Evolutionary conservation across 2,329 filamentous ascomycete genomes (phyloP).

Genomic region (Trichophyton rubrum): DNA sequence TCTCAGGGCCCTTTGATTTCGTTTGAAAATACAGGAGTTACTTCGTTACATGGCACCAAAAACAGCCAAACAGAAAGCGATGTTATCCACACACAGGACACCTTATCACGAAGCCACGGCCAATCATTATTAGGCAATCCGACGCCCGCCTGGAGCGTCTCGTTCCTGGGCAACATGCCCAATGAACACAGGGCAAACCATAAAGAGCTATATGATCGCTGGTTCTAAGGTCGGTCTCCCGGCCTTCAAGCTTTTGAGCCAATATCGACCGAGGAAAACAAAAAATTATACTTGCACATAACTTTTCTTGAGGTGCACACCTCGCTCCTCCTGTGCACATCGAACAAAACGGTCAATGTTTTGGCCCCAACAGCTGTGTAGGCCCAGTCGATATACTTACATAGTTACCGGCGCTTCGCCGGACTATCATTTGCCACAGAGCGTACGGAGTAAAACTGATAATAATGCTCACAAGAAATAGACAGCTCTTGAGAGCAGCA

Average conservation of each 20-base stretch:
- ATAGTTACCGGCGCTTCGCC: neutral
- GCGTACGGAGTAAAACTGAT: no score
- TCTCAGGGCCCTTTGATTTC: slow-evolving; percentile 2
- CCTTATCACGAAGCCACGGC: neutral
- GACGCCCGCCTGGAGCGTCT: neutral
- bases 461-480: neutral
- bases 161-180: neutral
- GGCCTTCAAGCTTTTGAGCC: neutral
- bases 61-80: slow-evolving; percentile 1
- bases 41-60: neutral
- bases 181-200: neutral
- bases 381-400: neutral
- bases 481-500: neutral
- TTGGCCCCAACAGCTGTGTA: neutral
- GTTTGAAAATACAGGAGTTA: neutral
- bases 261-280: neutral
- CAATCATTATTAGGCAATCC: neutral
- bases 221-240: neutral
- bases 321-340: no score
- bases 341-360: neutral
- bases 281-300: no score
- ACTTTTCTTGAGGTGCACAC: no score
- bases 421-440: neutral
- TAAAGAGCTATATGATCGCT: neutral
- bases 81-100: neutral